Base-by-base conservation (phyloP, 305 asterid species). In the Rubia balearica region DNA sequence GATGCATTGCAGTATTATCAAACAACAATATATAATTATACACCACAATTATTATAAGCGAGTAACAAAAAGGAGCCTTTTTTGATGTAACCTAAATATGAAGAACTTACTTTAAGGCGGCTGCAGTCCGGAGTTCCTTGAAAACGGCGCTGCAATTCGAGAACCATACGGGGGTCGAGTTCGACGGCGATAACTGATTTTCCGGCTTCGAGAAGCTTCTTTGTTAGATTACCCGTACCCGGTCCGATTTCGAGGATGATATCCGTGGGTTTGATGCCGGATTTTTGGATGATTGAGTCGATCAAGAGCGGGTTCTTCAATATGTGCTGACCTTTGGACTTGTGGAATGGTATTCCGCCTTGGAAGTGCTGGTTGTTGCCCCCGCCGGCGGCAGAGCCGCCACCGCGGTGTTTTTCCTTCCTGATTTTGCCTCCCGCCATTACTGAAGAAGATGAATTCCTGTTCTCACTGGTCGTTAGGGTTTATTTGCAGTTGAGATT, bases 121-220 rank as follows among this genome's bases (percentile, higher is more conserved):
- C 60, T 87, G 33, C 95, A 86, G 61, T 59, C 55, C 3, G 96
- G 93, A 11, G 96, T 88, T 55, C 93, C 98, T 65, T 89, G 96
- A 76, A 94, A 94, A 73, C 99, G 87, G 63, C 98, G 85, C 61
- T 86, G 87, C 85, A 94, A 77, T 77, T 94, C 98, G 68, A 88
- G 97, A 56, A 94, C 99, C 99, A 94, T 94, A 75, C 99, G 98
- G 21, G 97, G 93, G 75, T 94, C 99, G 77, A 94, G 85, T 75
- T 94, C 98, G n/a, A 94, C 90, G 16, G 99, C 98, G 33, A 94
- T 62, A 53, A 94, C 99, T 2, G 92, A 86, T 61, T 94, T 94
- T 38, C 98, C 98, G 2, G 85, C 95, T 79, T 91, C 97, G 3
- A 94, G 91, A 76, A 94, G 99, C 89, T 94, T 94, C 85, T 94